phyloP scores from a whole-genome alignment of 2,329 filamentous ascomycete species.

The Calonectria pauciramosa region DNA sequence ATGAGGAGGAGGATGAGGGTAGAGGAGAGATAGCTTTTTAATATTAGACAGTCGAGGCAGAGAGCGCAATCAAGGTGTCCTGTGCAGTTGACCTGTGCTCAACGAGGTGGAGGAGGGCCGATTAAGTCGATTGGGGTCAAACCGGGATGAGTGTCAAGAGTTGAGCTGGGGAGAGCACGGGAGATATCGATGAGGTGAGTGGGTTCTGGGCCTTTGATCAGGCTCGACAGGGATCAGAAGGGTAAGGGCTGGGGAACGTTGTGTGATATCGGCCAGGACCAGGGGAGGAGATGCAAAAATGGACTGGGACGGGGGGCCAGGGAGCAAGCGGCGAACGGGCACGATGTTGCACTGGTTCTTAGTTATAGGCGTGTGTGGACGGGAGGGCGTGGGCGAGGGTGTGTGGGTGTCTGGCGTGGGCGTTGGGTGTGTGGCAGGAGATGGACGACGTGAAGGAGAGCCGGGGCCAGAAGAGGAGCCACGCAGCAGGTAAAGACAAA shows the following conservation, averaged over 20 bases:
- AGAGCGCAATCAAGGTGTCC: slow-evolving; percentile 14
- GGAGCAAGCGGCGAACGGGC: slow-evolving; percentile 30
- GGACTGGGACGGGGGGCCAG: slow-evolving; percentile 28
- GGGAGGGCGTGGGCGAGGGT: slow-evolving; percentile 33
- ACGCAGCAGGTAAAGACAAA: slow-evolving; percentile 42
- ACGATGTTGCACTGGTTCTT: slow-evolving; percentile 42
- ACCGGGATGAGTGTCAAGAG: slow-evolving; percentile 20
- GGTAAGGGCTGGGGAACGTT: slow-evolving; percentile 32
- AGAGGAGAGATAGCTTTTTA: slow-evolving; percentile 24
- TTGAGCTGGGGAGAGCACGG: slow-evolving; percentile 26
- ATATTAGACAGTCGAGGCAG: slow-evolving; percentile 18
- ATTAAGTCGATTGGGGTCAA: slow-evolving; percentile 26
- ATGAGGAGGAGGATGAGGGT: slow-evolving; percentile 14
- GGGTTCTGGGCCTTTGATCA: slow-evolving; percentile 31
- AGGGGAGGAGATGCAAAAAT: slow-evolving; percentile 27
- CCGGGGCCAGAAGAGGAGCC: slow-evolving; percentile 41
- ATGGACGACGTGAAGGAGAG: slow-evolving; percentile 13
- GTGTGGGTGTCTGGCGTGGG: background rate
- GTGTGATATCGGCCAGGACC: slow-evolving; percentile 29
- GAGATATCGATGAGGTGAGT: slow-evolving; percentile 29
- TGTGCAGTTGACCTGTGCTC: slow-evolving; percentile 27
- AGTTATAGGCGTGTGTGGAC: slow-evolving; percentile 40
- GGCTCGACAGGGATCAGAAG: slow-evolving; percentile 27
- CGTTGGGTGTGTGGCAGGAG: slow-evolving; percentile 9
- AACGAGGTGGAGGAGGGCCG: slow-evolving; percentile 26